Percentiles rank a stretch among this genome's conserved stretches.
These are phyloP conservation scores for Phytomonas francai DNA, from an alignment of 208 protist species.

Conservation along the genomic window DNA sequence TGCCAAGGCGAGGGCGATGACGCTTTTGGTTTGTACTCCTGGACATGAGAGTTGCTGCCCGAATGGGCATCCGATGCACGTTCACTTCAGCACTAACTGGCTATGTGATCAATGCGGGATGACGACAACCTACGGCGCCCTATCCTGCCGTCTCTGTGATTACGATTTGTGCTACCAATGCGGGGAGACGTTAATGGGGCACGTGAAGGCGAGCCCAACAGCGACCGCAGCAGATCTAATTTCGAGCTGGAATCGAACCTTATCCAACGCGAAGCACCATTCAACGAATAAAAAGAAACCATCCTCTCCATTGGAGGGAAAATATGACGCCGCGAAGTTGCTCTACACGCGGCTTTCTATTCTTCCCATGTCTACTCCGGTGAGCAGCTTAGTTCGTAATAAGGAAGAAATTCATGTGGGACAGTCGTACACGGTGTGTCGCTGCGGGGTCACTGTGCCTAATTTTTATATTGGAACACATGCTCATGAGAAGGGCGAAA, in stretches of 20 bases:
- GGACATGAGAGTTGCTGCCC: constrained; percentile 23
- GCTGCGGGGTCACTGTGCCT: neutral
- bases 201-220: constrained; percentile 38
- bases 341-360: neutral
- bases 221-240: constrained; percentile 53
- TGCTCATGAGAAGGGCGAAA: neutral
- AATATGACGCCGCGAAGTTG: neutral
- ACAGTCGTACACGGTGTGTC: neutral
- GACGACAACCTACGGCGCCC: constrained; percentile 32
- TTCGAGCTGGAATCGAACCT: neutral
- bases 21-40: neutral
- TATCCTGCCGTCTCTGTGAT: constrained; percentile 71
- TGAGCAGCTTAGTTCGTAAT: neutral
- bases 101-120: constrained; percentile 46
- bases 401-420: neutral
- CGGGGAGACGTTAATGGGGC: constrained; percentile 24
- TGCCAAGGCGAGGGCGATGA: neutral
- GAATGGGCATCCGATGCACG: constrained; percentile 35
- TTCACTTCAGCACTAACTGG: constrained; percentile 76
- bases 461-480: neutral
- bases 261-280: neutral
- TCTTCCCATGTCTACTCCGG: neutral
- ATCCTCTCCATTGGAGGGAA: neutral
- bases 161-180: constrained; percentile 75
- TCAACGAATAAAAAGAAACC: neutral